phyloP scores from a whole-genome alignment of 371 early-diverging fungal species.

The Mortierella sp. region DNA sequence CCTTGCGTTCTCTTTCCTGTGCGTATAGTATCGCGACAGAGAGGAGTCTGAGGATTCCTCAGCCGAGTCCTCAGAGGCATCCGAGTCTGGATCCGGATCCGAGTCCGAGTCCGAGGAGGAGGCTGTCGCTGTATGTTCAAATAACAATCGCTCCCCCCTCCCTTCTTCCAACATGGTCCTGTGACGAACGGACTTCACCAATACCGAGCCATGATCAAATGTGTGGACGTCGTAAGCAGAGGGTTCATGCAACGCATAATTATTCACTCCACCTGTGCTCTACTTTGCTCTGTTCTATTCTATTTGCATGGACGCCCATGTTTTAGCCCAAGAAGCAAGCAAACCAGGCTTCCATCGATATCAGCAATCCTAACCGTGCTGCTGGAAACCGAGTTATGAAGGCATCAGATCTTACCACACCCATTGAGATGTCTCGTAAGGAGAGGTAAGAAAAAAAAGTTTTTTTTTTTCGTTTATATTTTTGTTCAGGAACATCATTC shows the following conservation, averaged over 20 bases:
- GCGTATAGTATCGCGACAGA: constrained; percentile 43
- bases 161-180: too few species aligned
- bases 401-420: constrained; percentile 59
- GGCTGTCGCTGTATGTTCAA: constrained; percentile 1
- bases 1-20: background rate
- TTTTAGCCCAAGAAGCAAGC: constrained; percentile 40
- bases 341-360: constrained; percentile 26
- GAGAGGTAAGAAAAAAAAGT: constrained; percentile 45
- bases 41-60: constrained; percentile 40
- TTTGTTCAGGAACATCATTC: background rate
- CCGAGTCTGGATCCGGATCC: constrained; percentile 37
- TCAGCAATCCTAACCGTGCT: constrained; percentile 62
- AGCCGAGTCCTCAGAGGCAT: constrained; percentile 46
- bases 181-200: too few species aligned
- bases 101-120: constrained; percentile 52
- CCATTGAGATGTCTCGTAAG: constrained; percentile 60
- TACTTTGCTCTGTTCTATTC: background rate
- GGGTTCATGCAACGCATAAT: too few species aligned
- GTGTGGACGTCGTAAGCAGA: too few species aligned
- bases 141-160: background rate
- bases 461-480: too few species aligned
- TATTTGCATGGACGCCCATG: background rate
- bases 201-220: too few species aligned
- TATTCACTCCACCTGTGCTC: too few species aligned
- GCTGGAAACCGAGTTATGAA: constrained; percentile 53